Conservation (phyloP, 2,329 filamentous ascomycete species). For the Teratosphaeria epicoccoides region DNA sequence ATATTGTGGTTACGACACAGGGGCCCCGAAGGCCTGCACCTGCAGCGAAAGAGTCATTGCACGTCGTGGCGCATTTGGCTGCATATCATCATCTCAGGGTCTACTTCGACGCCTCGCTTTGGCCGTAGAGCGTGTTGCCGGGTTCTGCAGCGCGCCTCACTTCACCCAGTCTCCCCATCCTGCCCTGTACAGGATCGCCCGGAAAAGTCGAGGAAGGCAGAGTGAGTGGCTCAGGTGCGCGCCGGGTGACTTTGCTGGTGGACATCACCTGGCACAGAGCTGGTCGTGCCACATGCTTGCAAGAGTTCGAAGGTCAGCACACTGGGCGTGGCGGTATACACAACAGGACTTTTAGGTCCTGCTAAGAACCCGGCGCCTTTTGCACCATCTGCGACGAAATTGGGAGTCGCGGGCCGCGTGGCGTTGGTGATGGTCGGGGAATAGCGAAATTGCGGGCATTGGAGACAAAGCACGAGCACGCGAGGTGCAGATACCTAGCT, state of each 20-base stretch:
- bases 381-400: neutral
- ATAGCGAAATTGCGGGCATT: neutral
- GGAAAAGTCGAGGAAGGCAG: neutral
- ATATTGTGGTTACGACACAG: neutral
- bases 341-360: neutral
- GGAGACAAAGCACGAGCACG: neutral
- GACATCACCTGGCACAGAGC: neutral
- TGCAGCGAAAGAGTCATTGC: neutral
- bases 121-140: neutral
- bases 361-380: neutral
- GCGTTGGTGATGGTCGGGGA: neutral
- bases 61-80: neutral
- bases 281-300: neutral
- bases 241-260: neutral
- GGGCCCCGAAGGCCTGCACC: neutral
- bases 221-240: neutral
- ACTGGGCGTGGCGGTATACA: neutral
- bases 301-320: neutral
- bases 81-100: neutral
- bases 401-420: neutral
- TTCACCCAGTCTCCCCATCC: neutral
- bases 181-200: neutral
- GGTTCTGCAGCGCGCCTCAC: neutral
- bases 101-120: neutral
- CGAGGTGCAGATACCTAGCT: neutral